These are phyloP conservation scores for Neocatenulostroma microsporum DNA, from an alignment of 2,329 filamentous ascomycete species.

Conservation along the genomic window DNA sequence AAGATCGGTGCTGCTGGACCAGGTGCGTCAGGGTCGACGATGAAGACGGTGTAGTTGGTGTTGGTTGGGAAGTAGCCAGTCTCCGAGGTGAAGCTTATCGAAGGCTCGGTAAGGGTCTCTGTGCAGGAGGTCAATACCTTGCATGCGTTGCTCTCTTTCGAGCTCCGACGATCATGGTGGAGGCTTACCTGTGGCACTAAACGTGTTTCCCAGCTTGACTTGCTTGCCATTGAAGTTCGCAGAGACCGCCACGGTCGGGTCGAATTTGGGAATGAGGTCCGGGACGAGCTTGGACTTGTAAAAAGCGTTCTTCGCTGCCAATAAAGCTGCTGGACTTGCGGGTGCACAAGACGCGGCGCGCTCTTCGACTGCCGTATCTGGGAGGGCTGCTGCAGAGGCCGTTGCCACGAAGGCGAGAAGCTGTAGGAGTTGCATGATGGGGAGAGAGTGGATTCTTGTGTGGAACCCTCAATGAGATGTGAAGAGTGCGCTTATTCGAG, in stretches of 20 bases:
- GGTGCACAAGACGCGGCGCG: slow-evolving; percentile 10
- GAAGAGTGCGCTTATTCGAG: no score
- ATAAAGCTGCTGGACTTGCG: slow-evolving; percentile 10
- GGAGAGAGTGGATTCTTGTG: no score
- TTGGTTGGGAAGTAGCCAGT: slow-evolving; percentile 13
- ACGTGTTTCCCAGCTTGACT: slow-evolving; percentile 18
- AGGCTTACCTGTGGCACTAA: slow-evolving; percentile 13
- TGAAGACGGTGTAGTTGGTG: slow-evolving; percentile 22
- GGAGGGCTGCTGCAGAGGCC: slow-evolving; percentile 9
- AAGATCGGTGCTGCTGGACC: slow-evolving; percentile 13
- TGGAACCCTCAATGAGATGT: no score
- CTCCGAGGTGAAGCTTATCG: slow-evolving; percentile 19
- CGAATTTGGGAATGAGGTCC: slow-evolving; percentile 16
- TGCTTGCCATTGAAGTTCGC: slow-evolving; percentile 14
- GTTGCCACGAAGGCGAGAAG: slow-evolving; percentile 10
- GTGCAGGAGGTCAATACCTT: not conserved
- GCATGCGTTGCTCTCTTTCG: no score
- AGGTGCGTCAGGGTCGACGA: slow-evolving; percentile 22
- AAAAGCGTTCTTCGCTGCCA: slow-evolving; percentile 13
- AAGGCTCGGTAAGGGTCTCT: slow-evolving; percentile 15
- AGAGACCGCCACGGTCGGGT: slow-evolving; percentile 12
- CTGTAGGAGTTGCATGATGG: slow-evolving; percentile 14
- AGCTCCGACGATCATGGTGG: no score
- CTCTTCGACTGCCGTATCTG: slow-evolving; percentile 3
- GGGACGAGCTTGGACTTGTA: slow-evolving; percentile 14